phyloP scores from a whole-genome alignment of 1,284 basidiomycete genomes.

The Ustilago curta region DNA sequence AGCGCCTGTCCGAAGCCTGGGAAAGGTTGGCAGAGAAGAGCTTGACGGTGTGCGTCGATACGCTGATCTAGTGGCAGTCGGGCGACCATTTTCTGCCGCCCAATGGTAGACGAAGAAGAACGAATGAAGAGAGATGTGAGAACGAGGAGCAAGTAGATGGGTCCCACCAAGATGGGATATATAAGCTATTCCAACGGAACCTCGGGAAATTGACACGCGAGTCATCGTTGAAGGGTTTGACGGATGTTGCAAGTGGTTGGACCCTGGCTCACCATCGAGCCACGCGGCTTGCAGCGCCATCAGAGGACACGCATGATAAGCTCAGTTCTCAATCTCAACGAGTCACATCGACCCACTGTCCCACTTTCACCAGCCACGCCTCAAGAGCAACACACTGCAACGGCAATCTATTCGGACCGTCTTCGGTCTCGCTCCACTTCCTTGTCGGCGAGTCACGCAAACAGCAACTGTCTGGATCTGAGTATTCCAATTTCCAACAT shows the following conservation, averaged over 20 bases:
- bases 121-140: background rate
- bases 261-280: no score
- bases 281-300: no score
- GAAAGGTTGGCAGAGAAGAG: constrained; percentile 26
- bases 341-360: background rate
- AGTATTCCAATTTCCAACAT: no score
- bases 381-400: no score
- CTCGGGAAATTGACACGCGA: no score
- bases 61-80: constrained; percentile 19
- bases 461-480: background rate
- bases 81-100: background rate
- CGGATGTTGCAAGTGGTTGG: no score
- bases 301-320: no score
- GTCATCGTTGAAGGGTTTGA: no score
- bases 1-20: constrained; percentile 41
- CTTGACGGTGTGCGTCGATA: constrained; percentile 14
- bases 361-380: no score
- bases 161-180: background rate
- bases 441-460: constrained; percentile 2
- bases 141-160: background rate
- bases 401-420: no score
- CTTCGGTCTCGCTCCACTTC: background rate
- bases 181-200: background rate
- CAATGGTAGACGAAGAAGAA: background rate
- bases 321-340: background rate